phyloP scores from a whole-genome alignment of 2,329 filamentous ascomycete genomes.

The Neurospora crassa region DNA sequence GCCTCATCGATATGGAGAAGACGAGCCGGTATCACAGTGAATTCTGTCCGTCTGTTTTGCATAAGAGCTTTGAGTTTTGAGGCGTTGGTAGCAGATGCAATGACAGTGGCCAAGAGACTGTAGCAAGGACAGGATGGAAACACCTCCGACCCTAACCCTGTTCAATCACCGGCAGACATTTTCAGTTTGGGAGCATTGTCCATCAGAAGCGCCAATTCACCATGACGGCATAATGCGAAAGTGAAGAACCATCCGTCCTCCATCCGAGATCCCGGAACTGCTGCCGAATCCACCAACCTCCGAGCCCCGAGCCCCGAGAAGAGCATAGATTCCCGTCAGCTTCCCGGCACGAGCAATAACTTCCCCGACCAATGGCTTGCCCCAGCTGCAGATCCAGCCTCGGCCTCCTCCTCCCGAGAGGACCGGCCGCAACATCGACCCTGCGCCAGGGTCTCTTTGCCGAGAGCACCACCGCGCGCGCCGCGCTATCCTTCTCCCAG shows the following conservation, averaged over 20 bases:
- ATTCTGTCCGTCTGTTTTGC: too few species aligned
- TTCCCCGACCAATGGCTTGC: slow-evolving; percentile 33
- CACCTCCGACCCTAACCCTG: not conserved
- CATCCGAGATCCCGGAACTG: not conserved
- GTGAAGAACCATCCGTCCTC: not conserved
- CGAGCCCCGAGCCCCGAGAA: not conserved
- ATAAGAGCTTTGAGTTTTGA: too few species aligned
- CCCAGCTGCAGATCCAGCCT: slow-evolving; percentile 38
- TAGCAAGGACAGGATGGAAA: not conserved
- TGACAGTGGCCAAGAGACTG: not conserved
- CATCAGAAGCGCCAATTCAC: not conserved
- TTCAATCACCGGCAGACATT: not conserved
- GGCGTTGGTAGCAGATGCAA: not conserved
- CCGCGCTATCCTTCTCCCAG: not conserved
- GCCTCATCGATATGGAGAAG: not conserved
- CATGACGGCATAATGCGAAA: slow-evolving; percentile 1
- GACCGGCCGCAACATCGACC: slow-evolving; percentile 12
- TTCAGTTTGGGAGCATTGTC: not conserved
- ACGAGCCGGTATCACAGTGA: not conserved
- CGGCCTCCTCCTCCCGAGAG: slow-evolving; percentile 25
- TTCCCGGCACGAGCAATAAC: not conserved
- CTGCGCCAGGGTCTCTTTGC: slow-evolving; percentile 1
- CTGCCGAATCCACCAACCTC: not conserved
- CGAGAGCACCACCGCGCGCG: not conserved
- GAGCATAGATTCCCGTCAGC: not conserved